A percentile compares a stretch with the other conserved stretches of the same genome.
These are phyloP conservation scores for Actinidia chinensis DNA, from an alignment of 179 eudicot genomes.

Conservation along the genomic window DNA sequence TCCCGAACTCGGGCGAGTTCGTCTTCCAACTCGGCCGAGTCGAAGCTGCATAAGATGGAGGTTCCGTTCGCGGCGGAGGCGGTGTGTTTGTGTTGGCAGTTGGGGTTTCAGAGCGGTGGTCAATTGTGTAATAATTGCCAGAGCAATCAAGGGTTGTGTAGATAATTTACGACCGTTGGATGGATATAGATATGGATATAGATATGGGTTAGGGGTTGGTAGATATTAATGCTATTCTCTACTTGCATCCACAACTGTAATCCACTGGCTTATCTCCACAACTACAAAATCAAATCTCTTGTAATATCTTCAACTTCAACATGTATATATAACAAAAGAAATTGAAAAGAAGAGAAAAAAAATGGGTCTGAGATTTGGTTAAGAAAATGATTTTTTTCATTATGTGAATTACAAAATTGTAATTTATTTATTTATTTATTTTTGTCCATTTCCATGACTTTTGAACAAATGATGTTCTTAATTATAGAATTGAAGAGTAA, in stretches of 20 bases:
- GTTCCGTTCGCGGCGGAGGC: slow-evolving; percentile 22
- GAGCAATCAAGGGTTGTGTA: slow-evolving; percentile 19
- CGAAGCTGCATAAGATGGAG: slow-evolving; percentile 8
- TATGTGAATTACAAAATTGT: too few relatives aligned
- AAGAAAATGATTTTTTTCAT: too few relatives aligned
- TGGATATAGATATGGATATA: background rate
- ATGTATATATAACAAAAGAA: too few relatives aligned
- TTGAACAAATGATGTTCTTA: too few relatives aligned
- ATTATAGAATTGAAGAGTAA: too few relatives aligned
- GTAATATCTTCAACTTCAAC: background rate
- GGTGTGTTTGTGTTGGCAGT: slow-evolving; percentile 41
- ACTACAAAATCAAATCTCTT: too few relatives aligned
- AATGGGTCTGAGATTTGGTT: too few relatives aligned
- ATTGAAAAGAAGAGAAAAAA: too few relatives aligned
- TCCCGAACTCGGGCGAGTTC: slow-evolving; percentile 14
- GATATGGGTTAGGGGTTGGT: background rate
- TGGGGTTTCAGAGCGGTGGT: slow-evolving; percentile 33
- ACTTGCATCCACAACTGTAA: background rate
- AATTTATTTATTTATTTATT: too few relatives aligned
- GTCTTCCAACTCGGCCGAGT: slow-evolving; percentile 23
- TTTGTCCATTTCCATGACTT: too few relatives aligned
- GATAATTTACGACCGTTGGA: slow-evolving; percentile 15
- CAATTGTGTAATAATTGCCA: slow-evolving; percentile 46
- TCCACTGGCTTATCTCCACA: background rate
- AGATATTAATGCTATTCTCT: background rate